Evolutionary conservation across 2,329 filamentous ascomycete genomes (phyloP).

Genomic region (Leptographium procerum): DNA sequence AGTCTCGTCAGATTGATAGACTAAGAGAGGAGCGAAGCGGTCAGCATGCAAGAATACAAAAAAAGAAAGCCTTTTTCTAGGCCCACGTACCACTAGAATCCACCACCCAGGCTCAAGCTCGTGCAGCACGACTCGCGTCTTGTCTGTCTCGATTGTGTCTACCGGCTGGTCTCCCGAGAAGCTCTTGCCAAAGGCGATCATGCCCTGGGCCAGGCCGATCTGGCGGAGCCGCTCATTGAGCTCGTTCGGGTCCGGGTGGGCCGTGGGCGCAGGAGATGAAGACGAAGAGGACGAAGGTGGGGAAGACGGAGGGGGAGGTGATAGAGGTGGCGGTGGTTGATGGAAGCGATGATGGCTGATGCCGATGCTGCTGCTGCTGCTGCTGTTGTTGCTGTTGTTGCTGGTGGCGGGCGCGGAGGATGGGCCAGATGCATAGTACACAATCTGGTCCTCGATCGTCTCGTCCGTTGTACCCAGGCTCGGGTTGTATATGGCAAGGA

Average conservation of each 20-base stretch:
- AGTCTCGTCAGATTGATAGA: conserved; percentile 15
- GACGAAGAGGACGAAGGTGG: conserved; percentile 18
- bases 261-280: conserved; percentile 14
- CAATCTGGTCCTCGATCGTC: conserved; percentile 68
- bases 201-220: conserved; percentile 91
- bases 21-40: not conserved
- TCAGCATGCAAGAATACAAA: not conserved
- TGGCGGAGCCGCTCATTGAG: conserved; percentile 81
- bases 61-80: not conserved
- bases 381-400: no score
- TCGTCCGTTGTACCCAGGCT: conserved; percentile 46
- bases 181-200: conserved; percentile 83
- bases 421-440: conserved; percentile 73
- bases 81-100: conserved; percentile 67
- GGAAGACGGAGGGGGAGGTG: not conserved
- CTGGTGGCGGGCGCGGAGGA: not conserved
- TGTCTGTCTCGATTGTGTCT: conserved; percentile 84
- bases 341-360: not conserved
- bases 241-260: conserved; percentile 46
- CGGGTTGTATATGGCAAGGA: conserved; percentile 92
- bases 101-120: conserved; percentile 92
- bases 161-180: conserved; percentile 71
- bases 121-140: conserved; percentile 69
- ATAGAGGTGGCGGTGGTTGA: not conserved
- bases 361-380: not conserved